Conservation (phyloP, 148 eudicot species). For the Rhododendron henanense region DNA sequence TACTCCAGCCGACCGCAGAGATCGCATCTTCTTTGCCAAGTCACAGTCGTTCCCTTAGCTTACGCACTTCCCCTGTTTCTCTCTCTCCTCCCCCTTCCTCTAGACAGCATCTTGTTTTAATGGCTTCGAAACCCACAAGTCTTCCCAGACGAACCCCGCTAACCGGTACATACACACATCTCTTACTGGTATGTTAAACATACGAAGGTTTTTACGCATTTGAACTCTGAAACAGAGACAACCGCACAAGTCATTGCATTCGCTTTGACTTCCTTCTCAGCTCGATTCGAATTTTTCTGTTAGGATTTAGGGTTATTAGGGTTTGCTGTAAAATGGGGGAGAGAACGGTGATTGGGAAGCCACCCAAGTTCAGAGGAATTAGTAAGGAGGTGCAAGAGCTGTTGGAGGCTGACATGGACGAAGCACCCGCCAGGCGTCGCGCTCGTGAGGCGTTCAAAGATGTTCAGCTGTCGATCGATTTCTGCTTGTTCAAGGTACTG, state of each 20-base stretch:
- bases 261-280: background rate
- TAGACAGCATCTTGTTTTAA: background rate
- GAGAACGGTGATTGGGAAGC: constrained; percentile 11
- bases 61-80: background rate
- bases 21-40: constrained; percentile 1
- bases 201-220: too few relatives aligned
- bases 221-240: background rate
- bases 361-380: constrained; percentile 39
- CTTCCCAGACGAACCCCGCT: background rate
- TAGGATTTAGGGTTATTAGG: constrained; percentile 13
- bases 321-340: constrained; percentile 11
- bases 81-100: background rate
- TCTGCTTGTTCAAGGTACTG: constrained; percentile 79
- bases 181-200: background rate
- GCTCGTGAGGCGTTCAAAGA: constrained; percentile 93
- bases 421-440: constrained; percentile 61
- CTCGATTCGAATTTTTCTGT: background rate
- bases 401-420: constrained; percentile 70
- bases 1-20: background rate
- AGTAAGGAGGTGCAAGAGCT: constrained; percentile 50
- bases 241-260: background rate
- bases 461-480: constrained; percentile 73
- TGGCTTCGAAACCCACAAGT: constrained; percentile 10
- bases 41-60: background rate
- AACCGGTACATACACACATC: background rate